Evolutionary conservation across 108 stramenopile genomes (phyloP), one percentile per base, ranked within the genome.

Genomic region (Asterionellopsis glacialis): DNA sequence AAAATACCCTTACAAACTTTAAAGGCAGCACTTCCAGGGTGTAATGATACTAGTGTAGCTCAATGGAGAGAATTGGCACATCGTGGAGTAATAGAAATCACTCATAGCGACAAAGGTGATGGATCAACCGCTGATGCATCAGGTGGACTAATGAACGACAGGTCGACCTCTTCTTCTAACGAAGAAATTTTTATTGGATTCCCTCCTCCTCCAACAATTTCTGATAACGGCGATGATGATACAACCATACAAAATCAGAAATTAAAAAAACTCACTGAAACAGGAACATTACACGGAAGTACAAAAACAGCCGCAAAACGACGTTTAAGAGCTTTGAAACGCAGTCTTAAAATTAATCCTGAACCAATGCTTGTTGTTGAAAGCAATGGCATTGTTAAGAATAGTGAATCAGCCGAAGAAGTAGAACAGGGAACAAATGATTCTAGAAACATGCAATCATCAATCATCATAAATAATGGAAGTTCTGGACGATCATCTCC

Each of bases 241-340:
- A 25, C 45, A 59, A 33, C 27, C 33, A 3, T 53, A n/a, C 38
- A 38, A 16, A 33, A 33, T 33, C 33, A 33, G 7, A 33, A 33
- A 57, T 22, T 51, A 25, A 41, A 56, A 66, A 59, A 69, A 24
- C 39, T 68, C 23, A 40, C 70, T 49, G 72, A 65, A 19, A 75
- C 67, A 25, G 81, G 84, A 19, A 51, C 26, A 45, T 51, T 92
- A 48, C 81, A 82, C 44, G 87, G 85, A n/a, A 77, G 79, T 51
- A 84, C 90, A 0, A 86, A 87, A 51, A 60, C 83, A 49, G 84
- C 78, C 21, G 87, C 90, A 23, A 88, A 87, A 54, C 75, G 82
- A 53, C 73, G 90, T 19, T 54, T 87, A 45, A 73, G 76, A 47
- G 84, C 82, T 23, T 57, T 92, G 64, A 67, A 72, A 52, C 67